phyloP scores from a whole-genome alignment of 1,284 basidiomycete species.

The Vanrija pseudolonga region DNA sequence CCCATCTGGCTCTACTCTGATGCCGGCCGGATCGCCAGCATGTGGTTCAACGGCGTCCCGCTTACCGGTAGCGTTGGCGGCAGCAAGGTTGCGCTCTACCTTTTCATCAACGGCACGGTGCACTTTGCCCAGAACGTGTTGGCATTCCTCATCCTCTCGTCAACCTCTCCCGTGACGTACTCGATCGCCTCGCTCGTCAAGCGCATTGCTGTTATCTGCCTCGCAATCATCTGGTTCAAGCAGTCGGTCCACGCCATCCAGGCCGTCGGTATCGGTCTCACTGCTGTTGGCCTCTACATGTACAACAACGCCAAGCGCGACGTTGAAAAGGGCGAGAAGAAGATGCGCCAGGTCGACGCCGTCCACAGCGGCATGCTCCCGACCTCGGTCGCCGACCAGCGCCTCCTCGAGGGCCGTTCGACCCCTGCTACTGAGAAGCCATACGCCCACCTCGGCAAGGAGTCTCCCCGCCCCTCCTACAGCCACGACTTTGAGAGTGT shows the following conservation, averaged over 20 bases:
- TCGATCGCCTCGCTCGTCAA: conserved; percentile 97
- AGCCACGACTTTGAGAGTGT: conserved; percentile 14
- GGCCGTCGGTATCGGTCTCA: conserved; percentile 78
- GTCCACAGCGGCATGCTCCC: conserved; percentile 56
- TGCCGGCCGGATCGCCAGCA: conserved; percentile 61
- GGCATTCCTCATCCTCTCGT: conserved; percentile 91
- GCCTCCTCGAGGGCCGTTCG: conserved; percentile 28
- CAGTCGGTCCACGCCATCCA: conserved; percentile 82
- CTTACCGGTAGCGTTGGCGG: conserved; percentile 5
- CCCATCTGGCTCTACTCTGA: conserved; percentile 90
- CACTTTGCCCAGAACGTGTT: conserved; percentile 97
- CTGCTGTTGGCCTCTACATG: conserved; percentile 88
- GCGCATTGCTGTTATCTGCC: conserved; percentile 94
- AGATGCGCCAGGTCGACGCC: conserved; percentile 70
- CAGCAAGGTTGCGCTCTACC: conserved; percentile 58
- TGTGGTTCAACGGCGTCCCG: conserved; percentile 23
- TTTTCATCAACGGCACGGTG: conserved; percentile 88
- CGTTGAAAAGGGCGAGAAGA: conserved; percentile 88
- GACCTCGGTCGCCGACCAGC: conserved; percentile 34
- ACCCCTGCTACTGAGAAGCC: not conserved
- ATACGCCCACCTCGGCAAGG: not conserved
- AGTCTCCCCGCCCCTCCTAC: conserved; percentile 39
- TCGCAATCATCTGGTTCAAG: conserved; percentile 95
- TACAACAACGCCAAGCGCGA: conserved; percentile 93
- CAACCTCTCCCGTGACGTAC: conserved; percentile 97